Percentiles rank a stretch among this genome's conserved stretches.
Evolutionary conservation across 495 filamentous ascomycete genomes (phyloP).

Genomic region (Aspergillus indologenus): DNA sequence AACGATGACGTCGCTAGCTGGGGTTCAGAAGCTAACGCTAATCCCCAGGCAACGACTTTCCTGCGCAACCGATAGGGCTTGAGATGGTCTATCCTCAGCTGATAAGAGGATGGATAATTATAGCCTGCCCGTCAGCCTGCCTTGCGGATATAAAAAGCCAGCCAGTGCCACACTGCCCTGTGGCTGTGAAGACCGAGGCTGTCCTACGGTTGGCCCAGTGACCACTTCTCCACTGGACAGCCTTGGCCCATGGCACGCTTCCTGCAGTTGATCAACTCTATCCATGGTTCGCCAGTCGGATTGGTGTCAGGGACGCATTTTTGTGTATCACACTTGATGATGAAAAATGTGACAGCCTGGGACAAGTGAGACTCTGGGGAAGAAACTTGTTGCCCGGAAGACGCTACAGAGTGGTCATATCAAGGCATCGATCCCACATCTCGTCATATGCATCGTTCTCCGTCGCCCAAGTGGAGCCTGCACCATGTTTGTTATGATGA

Average conservation of each 20-base stretch:
- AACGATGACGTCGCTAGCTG: not conserved
- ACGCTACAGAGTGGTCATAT: not conserved
- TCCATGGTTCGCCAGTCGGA: conserved; percentile 9
- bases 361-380: not conserved
- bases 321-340: not conserved
- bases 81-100: not conserved
- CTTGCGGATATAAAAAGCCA: not conserved
- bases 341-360: not conserved
- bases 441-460: not conserved
- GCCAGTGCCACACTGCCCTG: conserved; percentile 19
- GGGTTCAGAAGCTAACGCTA: no score
- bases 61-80: not conserved
- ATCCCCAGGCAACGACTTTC: not conserved
- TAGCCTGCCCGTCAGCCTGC: not conserved
- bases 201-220: conserved; percentile 37
- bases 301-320: not conserved
- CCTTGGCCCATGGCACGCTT: conserved; percentile 12
- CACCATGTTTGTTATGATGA: not conserved
- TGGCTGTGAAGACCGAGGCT: conserved; percentile 19
- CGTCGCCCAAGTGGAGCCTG: not conserved
- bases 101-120: conserved; percentile 2
- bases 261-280: not conserved
- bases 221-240: conserved; percentile 15
- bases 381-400: not conserved
- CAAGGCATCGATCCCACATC: not conserved